Conservation (phyloP, 331 rosid species). For the Rhamnella rubrinervis region DNA sequence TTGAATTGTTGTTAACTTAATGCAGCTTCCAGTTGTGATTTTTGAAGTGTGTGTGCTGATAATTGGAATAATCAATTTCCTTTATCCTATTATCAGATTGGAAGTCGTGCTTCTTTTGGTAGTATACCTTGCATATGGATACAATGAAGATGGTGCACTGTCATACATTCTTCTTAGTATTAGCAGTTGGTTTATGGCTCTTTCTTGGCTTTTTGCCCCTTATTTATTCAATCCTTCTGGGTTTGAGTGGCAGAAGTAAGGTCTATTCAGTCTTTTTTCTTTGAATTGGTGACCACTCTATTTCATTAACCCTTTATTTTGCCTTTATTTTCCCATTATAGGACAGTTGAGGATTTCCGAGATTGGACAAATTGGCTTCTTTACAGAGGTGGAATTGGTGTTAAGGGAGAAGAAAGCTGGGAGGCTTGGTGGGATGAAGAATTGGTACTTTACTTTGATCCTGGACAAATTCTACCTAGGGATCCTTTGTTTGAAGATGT, state of each 20-base stretch:
- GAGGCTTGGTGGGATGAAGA: constrained; percentile 99
- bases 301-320: constrained; percentile 24
- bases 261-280: not conserved
- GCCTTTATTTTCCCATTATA: constrained; percentile 32
- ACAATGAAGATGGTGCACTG: constrained; percentile 55
- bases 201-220: constrained; percentile 98
- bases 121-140: constrained; percentile 86
- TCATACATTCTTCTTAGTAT: constrained; percentile 73
- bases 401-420: constrained; percentile 99
- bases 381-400: constrained; percentile 96
- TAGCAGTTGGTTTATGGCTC: constrained; percentile 98
- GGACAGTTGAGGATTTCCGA: constrained; percentile 86
- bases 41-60: not conserved
- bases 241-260: constrained; percentile 99
- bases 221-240: constrained; percentile 94
- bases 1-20: not conserved
- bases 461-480: not conserved
- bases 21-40: not conserved
- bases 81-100: constrained; percentile 56
- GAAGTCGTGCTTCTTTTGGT: constrained; percentile 86
- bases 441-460: constrained; percentile 54
- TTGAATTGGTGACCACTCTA: not conserved
- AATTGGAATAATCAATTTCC: not conserved
- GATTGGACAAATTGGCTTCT: constrained; percentile 99
- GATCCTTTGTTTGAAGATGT: not conserved